Evolutionary conservation across 345 rosid genomes (phyloP), one percentile per base, ranked within the genome.

Genomic region (Anacardium occidentale): DNA sequence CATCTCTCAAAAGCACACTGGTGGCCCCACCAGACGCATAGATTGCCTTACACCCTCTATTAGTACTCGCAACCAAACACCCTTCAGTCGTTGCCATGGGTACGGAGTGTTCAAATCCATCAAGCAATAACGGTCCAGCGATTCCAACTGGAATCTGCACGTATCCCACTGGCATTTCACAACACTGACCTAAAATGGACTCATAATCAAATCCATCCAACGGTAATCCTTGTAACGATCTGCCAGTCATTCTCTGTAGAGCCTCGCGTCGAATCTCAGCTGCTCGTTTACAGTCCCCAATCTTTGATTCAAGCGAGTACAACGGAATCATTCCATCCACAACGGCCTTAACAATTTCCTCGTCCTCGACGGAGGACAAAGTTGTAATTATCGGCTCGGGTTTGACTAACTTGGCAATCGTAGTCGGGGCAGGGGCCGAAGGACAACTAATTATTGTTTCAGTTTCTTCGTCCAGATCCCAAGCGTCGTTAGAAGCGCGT

Each of bases 51-150:
- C 98, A 95, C 15, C 99, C 99, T 77, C 99, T 82, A 70, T 95
- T 95, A 10, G 97, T 78, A 62, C 99, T 95, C 13, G 99, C 99
- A 21, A 91, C 92, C 80, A 95, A 72, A 73, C 98, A 92, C 0
- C 99, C 99, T 78, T 95, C 99, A 0, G 99, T 95, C 5, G 99
- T 95, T 4, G 98, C 98, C 99, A 92, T 92, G 20, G 99, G 99
- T 59, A 95, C 88, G 15, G 84, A 78, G 67, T 88, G 88, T 87
- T 95, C 97, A 9, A n/a, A 76, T 32, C 97, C 98, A 60, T 95
- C 91, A 0, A 92, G 90, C 79, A 92, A 55, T 83, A 95, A 68
- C 0, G 98, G 99, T n/a, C 99, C 98, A 0, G 96, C 97, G 2
- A 92, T 80, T 32, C 98, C 98, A 54, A 94, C 97, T 1, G 98